phyloP scores from a whole-genome alignment of 169 alveolate species.

The Eimeria maxima region DNA sequence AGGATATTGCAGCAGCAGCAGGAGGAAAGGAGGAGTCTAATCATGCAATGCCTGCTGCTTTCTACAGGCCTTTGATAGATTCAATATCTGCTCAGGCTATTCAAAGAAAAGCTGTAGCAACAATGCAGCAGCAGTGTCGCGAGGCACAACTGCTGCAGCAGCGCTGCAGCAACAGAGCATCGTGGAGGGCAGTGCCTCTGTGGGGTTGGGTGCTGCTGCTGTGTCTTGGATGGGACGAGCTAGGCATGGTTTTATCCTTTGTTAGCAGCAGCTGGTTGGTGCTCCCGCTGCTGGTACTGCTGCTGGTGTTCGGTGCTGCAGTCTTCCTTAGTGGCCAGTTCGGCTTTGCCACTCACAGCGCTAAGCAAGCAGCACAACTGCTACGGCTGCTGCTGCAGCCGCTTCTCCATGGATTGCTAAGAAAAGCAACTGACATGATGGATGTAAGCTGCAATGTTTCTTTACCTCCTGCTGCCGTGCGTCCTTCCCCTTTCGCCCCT shows the following conservation, averaged over 20 bases:
- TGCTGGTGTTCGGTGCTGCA: slow-evolving; percentile 41
- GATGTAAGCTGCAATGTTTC: background rate
- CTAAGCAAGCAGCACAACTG: slow-evolving; percentile 26
- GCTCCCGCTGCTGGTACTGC: slow-evolving; percentile 44
- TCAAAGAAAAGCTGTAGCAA: slow-evolving; percentile 32
- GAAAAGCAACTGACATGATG: slow-evolving; percentile 50
- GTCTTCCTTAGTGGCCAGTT: slow-evolving; percentile 35
- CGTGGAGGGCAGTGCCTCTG: slow-evolving; percentile 74
- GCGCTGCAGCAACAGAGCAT: slow-evolving; percentile 51
- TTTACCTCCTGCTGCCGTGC: too few species aligned
- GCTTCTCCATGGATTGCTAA: slow-evolving; percentile 22
- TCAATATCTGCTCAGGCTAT: slow-evolving; percentile 5
- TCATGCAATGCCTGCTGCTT: slow-evolving; percentile 37
- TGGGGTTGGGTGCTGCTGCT: slow-evolving; percentile 78
- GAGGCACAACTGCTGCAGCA: slow-evolving; percentile 80
- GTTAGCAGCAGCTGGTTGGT: slow-evolving; percentile 34
- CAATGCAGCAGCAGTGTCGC: slow-evolving; percentile 76
- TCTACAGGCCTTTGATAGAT: slow-evolving; percentile 42
- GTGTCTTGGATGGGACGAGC: slow-evolving; percentile 73
- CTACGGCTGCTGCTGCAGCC: slow-evolving; percentile 71
- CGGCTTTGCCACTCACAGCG: background rate
- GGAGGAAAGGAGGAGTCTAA: background rate
- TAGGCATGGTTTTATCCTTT: slow-evolving; percentile 14
- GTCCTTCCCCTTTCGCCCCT: too few species aligned
- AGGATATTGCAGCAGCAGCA: background rate